phyloP scores from a whole-genome alignment of 768 basidiomycete genomes.

The Rhizopogon vesiculosus region DNA sequence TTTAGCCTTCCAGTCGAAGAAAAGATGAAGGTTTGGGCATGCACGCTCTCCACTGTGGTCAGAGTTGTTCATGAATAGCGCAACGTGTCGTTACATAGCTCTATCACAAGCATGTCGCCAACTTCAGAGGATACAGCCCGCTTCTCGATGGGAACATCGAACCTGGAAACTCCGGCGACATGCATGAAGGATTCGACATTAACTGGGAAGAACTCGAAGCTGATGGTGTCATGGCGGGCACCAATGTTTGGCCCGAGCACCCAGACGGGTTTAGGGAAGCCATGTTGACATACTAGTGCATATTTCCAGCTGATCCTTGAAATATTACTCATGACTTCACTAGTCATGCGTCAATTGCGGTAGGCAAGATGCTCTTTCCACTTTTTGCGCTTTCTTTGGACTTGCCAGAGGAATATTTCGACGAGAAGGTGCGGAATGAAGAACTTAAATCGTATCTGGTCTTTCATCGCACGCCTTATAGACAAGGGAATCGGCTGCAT shows the following conservation, averaged over 20 bases:
- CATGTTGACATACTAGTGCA: slow-evolving; percentile 65
- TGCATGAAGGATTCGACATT: slow-evolving; percentile 90
- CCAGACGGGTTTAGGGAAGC: slow-evolving; percentile 56
- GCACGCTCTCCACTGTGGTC: not conserved
- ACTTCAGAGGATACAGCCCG: slow-evolving; percentile 76
- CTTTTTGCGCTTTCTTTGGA: slow-evolving; percentile 67
- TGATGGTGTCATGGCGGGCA: slow-evolving; percentile 60
- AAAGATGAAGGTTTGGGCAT: slow-evolving; percentile 56
- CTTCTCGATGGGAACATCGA: slow-evolving; percentile 72
- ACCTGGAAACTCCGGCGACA: slow-evolving; percentile 66
- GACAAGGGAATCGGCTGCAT: slow-evolving; percentile 55
- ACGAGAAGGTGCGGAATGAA: slow-evolving; percentile 48
- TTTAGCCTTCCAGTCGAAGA: slow-evolving; percentile 58
- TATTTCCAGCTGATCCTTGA: slow-evolving; percentile 12
- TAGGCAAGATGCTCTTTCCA: slow-evolving; percentile 60
- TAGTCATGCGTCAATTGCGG: slow-evolving; percentile 46
- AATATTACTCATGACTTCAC: slow-evolving; percentile 1
- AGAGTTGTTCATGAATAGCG: not conserved
- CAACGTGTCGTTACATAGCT: slow-evolving; percentile 37
- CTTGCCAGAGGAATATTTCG: slow-evolving; percentile 56
- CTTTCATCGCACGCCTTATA: too few species aligned
- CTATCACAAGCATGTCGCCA: slow-evolving; percentile 58
- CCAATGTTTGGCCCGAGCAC: slow-evolving; percentile 75
- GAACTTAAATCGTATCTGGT: too few species aligned
- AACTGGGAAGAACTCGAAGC: slow-evolving; percentile 57